Evolutionary conservation across 2,329 filamentous ascomycete species (phyloP), one percentile per base, ranked within the genome.

Genomic region (Alternaria consortialis): DNA sequence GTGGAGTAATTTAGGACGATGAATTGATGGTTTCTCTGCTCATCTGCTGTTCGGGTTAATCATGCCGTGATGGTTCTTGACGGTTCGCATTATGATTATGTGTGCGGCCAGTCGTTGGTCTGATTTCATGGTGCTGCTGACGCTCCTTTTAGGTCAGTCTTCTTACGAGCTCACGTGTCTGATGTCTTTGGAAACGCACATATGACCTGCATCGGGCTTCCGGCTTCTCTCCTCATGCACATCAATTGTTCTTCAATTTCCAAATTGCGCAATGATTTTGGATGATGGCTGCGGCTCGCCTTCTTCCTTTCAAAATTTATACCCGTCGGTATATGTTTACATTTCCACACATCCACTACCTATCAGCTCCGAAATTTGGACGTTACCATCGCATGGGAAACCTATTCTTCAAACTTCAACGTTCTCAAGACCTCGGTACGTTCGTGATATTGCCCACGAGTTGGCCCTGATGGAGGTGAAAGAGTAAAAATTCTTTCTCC

Each of bases 1-100:
- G 39, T 43, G 23, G 25, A 34, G 23, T 60, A 51, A 60, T 60
- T 4, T 43, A 20, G n/a, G 29, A n/a, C 12, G 25, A 43, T 15
- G 23, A 51, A 60, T 31, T 32, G 13, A 39, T 56, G 31, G 15
- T 27, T 52, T 56, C 32, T 52, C 53, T 43, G 17, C 39, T 60
- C 39, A 51, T 12, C 34, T 7, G 27, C 7, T 23, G 8, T 39
- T 31, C 20, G 6, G 7, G 25, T n/a, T 9, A 3, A 13, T 11
- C 8, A 12, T 36, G 31, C 20, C 27, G 46, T 17, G 39, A 25
- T 42, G 20, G 9, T 20, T 11, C n/a, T 39, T 8, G 8, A 17
- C n/a, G n/a, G 11, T 29, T 29, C 27, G 7, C n/a, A 3, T 39
- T 12, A 9, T 11, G n/a, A 39, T 6, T 5, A 20, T 5, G 9